phyloP scores from a whole-genome alignment of 768 basidiomycete genomes.

The Termitomyces sp. region DNA sequence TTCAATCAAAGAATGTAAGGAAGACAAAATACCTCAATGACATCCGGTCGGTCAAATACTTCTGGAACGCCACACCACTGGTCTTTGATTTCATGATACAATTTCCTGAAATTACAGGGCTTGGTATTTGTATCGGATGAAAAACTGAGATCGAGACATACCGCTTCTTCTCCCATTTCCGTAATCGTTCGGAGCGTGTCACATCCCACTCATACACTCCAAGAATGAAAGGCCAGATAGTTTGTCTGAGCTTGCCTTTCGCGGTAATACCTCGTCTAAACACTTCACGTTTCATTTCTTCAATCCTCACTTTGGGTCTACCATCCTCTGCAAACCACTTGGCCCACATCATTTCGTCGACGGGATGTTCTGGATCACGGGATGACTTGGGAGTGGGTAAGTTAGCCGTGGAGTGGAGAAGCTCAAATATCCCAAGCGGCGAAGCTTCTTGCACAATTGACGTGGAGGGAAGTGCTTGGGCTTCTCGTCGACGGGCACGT shows the following conservation, averaged over 20 bases:
- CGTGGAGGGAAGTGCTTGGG: constrained; percentile 56
- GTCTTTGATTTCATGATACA: constrained; percentile 65
- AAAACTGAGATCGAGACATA: constrained; percentile 18
- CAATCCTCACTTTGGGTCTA: constrained; percentile 52
- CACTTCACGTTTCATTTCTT: constrained; percentile 71
- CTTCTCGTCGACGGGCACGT: constrained; percentile 75
- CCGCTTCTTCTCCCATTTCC: constrained; percentile 61
- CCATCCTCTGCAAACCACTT: constrained; percentile 78
- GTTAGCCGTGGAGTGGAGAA: constrained; percentile 73
- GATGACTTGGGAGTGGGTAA: constrained; percentile 80
- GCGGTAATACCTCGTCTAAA: constrained; percentile 69
- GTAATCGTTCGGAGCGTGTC: constrained; percentile 53
- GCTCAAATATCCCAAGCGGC: constrained; percentile 82
- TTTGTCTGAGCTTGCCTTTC: constrained; percentile 52
- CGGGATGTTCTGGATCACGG: constrained; percentile 71
- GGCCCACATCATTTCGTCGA: constrained; percentile 69
- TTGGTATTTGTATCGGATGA: background rate
- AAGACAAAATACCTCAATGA: constrained; percentile 59
- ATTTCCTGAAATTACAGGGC: constrained; percentile 34
- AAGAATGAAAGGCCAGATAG: constrained; percentile 88
- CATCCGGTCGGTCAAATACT: constrained; percentile 73
- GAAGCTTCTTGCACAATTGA: constrained; percentile 58
- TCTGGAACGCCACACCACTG: constrained; percentile 84
- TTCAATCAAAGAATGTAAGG: background rate
- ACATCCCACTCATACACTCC: constrained; percentile 81